These are phyloP conservation scores for Gnomoniopsis smithogilvyi DNA, from an alignment of 2,329 filamentous ascomycete genomes.

Conservation along the genomic window DNA sequence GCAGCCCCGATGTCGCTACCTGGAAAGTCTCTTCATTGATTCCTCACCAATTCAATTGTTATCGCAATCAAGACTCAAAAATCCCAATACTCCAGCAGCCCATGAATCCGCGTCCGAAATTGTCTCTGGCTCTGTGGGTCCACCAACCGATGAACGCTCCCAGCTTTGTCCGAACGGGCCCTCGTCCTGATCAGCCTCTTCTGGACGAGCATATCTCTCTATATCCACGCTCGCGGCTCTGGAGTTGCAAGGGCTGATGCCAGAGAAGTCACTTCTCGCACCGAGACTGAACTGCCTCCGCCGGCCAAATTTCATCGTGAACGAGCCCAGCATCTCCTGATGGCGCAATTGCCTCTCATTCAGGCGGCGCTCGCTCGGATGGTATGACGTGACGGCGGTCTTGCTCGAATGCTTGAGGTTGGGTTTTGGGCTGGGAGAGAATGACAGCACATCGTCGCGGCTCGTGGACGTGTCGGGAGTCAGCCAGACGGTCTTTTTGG, in stretches of 20 bases:
- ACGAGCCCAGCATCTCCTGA: slow-evolving; percentile 44
- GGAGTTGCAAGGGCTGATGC: slow-evolving; percentile 44
- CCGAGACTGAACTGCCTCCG: slow-evolving; percentile 17
- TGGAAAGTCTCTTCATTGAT: no score
- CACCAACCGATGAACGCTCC: no score
- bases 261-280: slow-evolving; percentile 24
- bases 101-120: no score
- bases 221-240: slow-evolving; percentile 32
- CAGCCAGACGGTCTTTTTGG: neutral
- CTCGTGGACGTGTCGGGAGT: no score
- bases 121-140: no score
- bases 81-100: no score
- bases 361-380: slow-evolving; percentile 43
- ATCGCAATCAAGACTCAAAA: no score
- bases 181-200: neutral
- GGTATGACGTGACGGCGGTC: slow-evolving; percentile 21
- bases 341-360: slow-evolving; percentile 43
- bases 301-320: slow-evolving; percentile 44
- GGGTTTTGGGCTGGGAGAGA: slow-evolving; percentile 22
- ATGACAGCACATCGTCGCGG: neutral
- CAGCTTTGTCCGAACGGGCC: neutral
- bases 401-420: slow-evolving; percentile 6
- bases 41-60: no score
- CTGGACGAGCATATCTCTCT: neutral
- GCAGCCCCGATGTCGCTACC: no score